Base-by-base conservation (phyloP, 2,329 filamentous ascomycete species). In the Magnaporthiopsis poae region DNA sequence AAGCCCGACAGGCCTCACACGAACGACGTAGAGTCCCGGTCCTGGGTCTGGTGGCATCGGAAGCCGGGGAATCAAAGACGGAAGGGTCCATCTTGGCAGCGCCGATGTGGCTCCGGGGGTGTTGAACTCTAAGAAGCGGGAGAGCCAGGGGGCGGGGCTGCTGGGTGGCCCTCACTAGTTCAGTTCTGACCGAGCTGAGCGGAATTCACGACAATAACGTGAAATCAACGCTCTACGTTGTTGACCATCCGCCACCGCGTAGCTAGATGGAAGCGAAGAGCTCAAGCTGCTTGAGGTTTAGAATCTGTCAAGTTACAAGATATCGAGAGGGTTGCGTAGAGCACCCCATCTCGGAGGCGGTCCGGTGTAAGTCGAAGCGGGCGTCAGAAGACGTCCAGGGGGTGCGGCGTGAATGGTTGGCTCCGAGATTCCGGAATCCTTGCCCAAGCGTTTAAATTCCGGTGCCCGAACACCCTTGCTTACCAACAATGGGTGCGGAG, bases 1-100 rank as follows among this genome's bases (percentile, higher is more conserved):
- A 67, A 1, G 68, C 39, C 15, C 71, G 67, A 65, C 71, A 72
- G 15, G 70, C 33, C 63, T 72, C 71, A 33, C 71, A 72, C 15
- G 70, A 71, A 25, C 71, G 71, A 8, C 71, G 68, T 36, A 72
- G 69, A 5, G 68, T 68, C 5, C 68, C n/a, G 7, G 70, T 69
- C 7, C 70, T 62, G 56, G 67, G 69, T 46, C 69, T 39, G 13
- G n/a, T 31, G 3, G 60, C 3, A 29, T 39, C 7, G 39, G 39
- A 46, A 15, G 39, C 66, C 56, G 8, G 63, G 11, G 33, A 21
- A 15, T 25, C 63, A 31, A 35, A 52, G n/a, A 65, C 33, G 25
- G n/a, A 8, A 21, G 35, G 33, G 18, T 60, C 36, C 65, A 66
- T 27, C 31, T n/a, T 11, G 46, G 27, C 7, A 35, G 25, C 62